Evolutionary conservation across 2,329 filamentous ascomycete genomes (phyloP), one percentile per base, ranked within the genome.

Genomic region (Apiospora pterosperma): DNA sequence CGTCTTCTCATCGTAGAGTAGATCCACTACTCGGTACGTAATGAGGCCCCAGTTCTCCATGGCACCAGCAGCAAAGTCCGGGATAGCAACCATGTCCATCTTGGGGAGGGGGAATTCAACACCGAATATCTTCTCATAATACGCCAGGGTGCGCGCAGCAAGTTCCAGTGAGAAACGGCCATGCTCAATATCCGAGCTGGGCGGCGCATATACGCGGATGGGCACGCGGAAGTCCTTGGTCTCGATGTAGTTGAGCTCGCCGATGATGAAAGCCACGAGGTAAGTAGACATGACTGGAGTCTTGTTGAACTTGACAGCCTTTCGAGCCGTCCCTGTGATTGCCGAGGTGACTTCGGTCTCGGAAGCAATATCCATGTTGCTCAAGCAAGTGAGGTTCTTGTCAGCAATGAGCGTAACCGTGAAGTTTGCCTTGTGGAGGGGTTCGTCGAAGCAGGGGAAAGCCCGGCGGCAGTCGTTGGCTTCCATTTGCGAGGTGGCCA

Each of bases 41-140:
- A 98, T 89, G 62, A 98, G 83, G 75, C 95, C 95, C 95, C 95
- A 98, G 78, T 98, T 98, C 84, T 98, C 94, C 94, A 98, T 97
- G 66, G 94, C 95, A 67, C 95, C 95, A 60, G 93, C 93, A 61
- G 93, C 93, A 76, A 98, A 98, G 76, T 98, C 95, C 19, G 95
- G 95, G 74, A 98, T 94, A 55, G 95, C 94, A 71, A 97, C 90
- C 90, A 97, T 96, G 78, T 97, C 93, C 92, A 97, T 96, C 85
- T 97, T 97, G 62, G 93, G 93, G 48, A 97, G 82, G 7, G 93
- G 93, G 75, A 96, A 97, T 36, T 91, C 83, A 76, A 89, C 94
- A 70, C 92, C 92, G 71, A 98, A 98, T 2, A 93, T 92, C 80
- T 97, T 93, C 78, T 98, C 95, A 80, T 98, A 98, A 78, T 97